These are phyloP conservation scores for Batkoa obscura DNA, from an alignment of 371 early-diverging fungal genomes.

Conservation along the genomic window DNA sequence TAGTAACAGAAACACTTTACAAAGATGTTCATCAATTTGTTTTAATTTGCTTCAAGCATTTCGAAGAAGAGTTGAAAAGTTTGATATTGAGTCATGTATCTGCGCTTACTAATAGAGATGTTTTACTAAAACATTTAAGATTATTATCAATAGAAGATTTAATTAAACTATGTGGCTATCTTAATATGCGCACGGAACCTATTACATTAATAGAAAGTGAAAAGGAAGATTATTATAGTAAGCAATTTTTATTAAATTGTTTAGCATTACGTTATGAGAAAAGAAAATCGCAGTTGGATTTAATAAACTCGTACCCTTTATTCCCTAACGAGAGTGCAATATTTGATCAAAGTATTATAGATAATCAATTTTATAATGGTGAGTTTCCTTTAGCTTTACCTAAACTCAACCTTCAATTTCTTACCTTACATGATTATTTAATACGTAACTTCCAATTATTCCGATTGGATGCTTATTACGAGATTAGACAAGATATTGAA, in stretches of 20 bases:
- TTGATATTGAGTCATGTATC: slow-evolving; percentile 54
- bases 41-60: slow-evolving; percentile 37
- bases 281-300: slow-evolving; percentile 40
- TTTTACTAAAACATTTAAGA: slow-evolving; percentile 31
- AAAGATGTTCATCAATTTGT: slow-evolving; percentile 42
- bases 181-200: slow-evolving; percentile 33
- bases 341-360: slow-evolving; percentile 20
- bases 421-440: slow-evolving; percentile 80
- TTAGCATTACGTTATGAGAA: slow-evolving; percentile 36
- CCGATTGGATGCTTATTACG: slow-evolving; percentile 54
- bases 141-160: slow-evolving; percentile 25
- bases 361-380: slow-evolving; percentile 39
- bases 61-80: slow-evolving; percentile 39
- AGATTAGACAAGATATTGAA: slow-evolving; percentile 72
- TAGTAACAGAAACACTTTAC: slow-evolving; percentile 39
- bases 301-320: slow-evolving; percentile 43
- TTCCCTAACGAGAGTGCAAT: slow-evolving; percentile 61
- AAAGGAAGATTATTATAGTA: slow-evolving; percentile 11
- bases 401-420: slow-evolving; percentile 79
- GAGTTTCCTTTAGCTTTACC: slow-evolving; percentile 61
- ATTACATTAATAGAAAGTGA: background rate
- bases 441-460: slow-evolving; percentile 67
- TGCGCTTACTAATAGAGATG: slow-evolving; percentile 30
- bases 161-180: slow-evolving; percentile 22
- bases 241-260: slow-evolving; percentile 25